Percentiles rank a stretch among this genome's conserved stretches.
phyloP scores from a whole-genome alignment of 371 early-diverging fungal species.

The Lichtheimia hyalospora region DNA sequence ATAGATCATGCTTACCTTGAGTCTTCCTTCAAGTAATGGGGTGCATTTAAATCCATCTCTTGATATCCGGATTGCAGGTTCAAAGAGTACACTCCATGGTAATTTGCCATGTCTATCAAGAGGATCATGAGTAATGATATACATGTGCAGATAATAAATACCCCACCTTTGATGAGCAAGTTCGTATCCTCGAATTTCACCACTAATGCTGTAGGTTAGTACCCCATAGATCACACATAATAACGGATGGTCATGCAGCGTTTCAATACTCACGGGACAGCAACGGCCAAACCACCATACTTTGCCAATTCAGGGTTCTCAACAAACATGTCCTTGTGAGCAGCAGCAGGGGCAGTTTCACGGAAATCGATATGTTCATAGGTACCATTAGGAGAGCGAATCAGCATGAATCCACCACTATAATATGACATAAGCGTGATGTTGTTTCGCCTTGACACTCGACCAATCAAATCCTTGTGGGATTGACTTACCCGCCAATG shows the following conservation, averaged over 20 bases:
- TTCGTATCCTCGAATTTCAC: slow-evolving; percentile 89
- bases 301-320: slow-evolving; percentile 63
- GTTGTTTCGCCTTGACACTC: no score
- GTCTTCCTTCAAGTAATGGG: slow-evolving; percentile 52
- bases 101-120: slow-evolving; percentile 70
- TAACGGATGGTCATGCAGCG: no score
- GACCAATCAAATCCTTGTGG: not conserved
- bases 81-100: slow-evolving; percentile 86
- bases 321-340: slow-evolving; percentile 72
- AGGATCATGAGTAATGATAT: not conserved
- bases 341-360: slow-evolving; percentile 87
- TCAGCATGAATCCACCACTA: slow-evolving; percentile 97
- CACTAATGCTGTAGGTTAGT: slow-evolving; percentile 31
- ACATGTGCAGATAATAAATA: no score
- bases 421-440: not conserved
- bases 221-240: no score
- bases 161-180: slow-evolving; percentile 73
- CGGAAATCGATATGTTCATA: slow-evolving; percentile 78
- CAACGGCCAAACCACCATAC: slow-evolving; percentile 83
- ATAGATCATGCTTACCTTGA: slow-evolving; percentile 32
- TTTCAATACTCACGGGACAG: slow-evolving; percentile 74
- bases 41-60: slow-evolving; percentile 79
- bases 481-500: slow-evolving; percentile 39
- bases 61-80: slow-evolving; percentile 78
- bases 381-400: slow-evolving; percentile 67